Percentiles rank a stretch among this genome's conserved stretches.
phyloP scores from a whole-genome alignment of 1,139 yeast genomes.

The Geotrichum reessii region DNA sequence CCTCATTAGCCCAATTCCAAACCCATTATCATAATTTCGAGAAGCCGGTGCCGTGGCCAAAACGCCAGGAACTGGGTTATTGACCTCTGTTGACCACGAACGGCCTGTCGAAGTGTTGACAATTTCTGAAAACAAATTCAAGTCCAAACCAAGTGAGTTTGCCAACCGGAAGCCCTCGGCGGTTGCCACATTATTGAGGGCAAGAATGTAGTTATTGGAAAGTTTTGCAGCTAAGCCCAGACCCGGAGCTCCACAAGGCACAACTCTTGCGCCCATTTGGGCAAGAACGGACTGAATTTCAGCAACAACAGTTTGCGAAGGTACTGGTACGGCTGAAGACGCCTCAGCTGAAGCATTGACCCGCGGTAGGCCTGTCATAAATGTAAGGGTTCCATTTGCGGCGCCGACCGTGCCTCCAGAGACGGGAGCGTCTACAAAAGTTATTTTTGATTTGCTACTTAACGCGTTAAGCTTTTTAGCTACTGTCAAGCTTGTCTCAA shows the following conservation, averaged over 20 bases:
- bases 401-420: conserved; percentile 62
- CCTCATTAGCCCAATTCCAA: conserved; percentile 50
- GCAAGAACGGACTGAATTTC: conserved; percentile 32
- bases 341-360: conserved; percentile 26
- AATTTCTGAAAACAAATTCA: conserved; percentile 47
- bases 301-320: conserved; percentile 3
- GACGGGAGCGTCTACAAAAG: conserved; percentile 53
- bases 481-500: conserved; percentile 44
- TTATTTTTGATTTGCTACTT: conserved; percentile 28
- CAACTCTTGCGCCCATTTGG: conserved; percentile 50
- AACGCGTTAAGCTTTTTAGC: conserved; percentile 22
- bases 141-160: conserved; percentile 48
- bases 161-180: conserved; percentile 59
- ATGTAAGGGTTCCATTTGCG: conserved; percentile 49
- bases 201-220: conserved; percentile 54
- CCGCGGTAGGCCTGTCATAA: conserved; percentile 46
- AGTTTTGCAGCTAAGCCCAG: conserved; percentile 56
- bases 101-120: conserved; percentile 57
- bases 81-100: conserved; percentile 56
- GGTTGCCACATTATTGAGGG: conserved; percentile 54
- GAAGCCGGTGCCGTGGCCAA: conserved; percentile 47
- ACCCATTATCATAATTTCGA: conserved; percentile 48
- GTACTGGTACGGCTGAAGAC: conserved; percentile 35
- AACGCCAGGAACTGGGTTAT: conserved; percentile 54
- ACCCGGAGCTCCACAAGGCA: conserved; percentile 55